Evolutionary conservation across 2,329 filamentous ascomycete species (phyloP).

Genomic region (Neofusicoccum sp.): DNA sequence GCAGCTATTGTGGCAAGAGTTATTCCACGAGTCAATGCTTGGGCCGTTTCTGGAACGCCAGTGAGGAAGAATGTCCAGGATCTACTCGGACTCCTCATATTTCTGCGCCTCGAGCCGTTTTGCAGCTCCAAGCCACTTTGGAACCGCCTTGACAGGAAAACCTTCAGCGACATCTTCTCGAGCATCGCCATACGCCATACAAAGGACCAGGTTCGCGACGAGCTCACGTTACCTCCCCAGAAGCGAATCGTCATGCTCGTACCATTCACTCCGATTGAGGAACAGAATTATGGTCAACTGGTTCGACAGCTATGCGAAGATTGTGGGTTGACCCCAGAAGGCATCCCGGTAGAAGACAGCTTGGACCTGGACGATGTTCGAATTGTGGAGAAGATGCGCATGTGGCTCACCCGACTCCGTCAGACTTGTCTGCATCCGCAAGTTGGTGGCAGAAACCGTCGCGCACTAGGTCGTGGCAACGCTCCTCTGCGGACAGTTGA

Average conservation of each 20-base stretch:
- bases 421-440: constrained; percentile 86
- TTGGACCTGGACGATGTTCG: constrained; percentile 63
- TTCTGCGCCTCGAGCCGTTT: constrained; percentile 77
- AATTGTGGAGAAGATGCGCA: constrained; percentile 66
- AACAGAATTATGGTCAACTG: constrained; percentile 79
- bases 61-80: constrained; percentile 77
- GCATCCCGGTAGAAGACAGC: constrained; percentile 58
- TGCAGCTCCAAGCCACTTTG: constrained; percentile 64
- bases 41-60: constrained; percentile 91
- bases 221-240: constrained; percentile 77
- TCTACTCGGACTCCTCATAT: constrained; percentile 75
- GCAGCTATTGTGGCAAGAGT: constrained; percentile 76
- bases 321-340: constrained; percentile 63
- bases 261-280: constrained; percentile 85
- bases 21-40: constrained; percentile 81
- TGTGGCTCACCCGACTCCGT: constrained; percentile 73
- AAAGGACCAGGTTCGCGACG: constrained; percentile 74
- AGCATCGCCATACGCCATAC: constrained; percentile 78
- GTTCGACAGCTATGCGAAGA: constrained; percentile 73
- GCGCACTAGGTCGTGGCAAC: constrained; percentile 58
- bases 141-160: constrained; percentile 64
- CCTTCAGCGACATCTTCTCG: constrained; percentile 69
- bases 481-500: constrained; percentile 75
- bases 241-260: constrained; percentile 84
- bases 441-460: constrained; percentile 66